A percentile compares a stretch with the other conserved stretches of the same genome.
Evolutionary conservation across 768 basidiomycete species (phyloP).

Genomic region (Termitomyces sp.): DNA sequence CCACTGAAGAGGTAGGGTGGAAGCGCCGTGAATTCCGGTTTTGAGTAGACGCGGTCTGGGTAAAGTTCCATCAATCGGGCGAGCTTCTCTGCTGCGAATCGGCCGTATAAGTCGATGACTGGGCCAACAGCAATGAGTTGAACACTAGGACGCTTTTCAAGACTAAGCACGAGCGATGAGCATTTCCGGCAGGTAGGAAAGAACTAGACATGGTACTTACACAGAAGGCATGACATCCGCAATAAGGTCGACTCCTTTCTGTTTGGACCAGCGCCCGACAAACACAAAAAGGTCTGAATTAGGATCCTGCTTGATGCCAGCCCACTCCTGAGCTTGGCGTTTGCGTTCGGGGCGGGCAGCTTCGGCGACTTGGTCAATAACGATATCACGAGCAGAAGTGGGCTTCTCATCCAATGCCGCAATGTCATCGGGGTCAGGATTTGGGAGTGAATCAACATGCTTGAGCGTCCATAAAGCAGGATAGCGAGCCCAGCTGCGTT

Average conservation of each 20-base stretch:
- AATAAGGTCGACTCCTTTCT: slow-evolving; percentile 96
- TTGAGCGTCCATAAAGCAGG: slow-evolving; percentile 95
- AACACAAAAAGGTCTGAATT: slow-evolving; percentile 90
- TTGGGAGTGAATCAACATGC: slow-evolving; percentile 92
- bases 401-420: slow-evolving; percentile 85
- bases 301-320: slow-evolving; percentile 87
- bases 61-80: slow-evolving; percentile 92
- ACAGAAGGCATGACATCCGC: slow-evolving; percentile 92
- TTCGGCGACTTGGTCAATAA: slow-evolving; percentile 78
- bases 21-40: slow-evolving; percentile 92
- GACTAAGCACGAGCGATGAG: slow-evolving; percentile 32
- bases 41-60: slow-evolving; percentile 91
- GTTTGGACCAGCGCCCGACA: slow-evolving; percentile 97
- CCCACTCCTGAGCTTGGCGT: slow-evolving; percentile 94
- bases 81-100: slow-evolving; percentile 93
- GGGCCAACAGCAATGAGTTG: slow-evolving; percentile 90
- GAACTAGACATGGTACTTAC: slow-evolving; percentile 36
- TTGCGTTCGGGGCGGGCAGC: slow-evolving; percentile 89
- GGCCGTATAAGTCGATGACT: slow-evolving; percentile 92
- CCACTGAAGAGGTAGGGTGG: slow-evolving; percentile 93
- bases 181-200: not conserved
- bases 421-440: slow-evolving; percentile 93
- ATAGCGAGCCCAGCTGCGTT: slow-evolving; percentile 95
- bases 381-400: slow-evolving; percentile 61
- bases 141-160: slow-evolving; percentile 82